Evolutionary conservation across 805 yeast genomes (phyloP).

Genomic region (Schwanniomyces yamadae): DNA sequence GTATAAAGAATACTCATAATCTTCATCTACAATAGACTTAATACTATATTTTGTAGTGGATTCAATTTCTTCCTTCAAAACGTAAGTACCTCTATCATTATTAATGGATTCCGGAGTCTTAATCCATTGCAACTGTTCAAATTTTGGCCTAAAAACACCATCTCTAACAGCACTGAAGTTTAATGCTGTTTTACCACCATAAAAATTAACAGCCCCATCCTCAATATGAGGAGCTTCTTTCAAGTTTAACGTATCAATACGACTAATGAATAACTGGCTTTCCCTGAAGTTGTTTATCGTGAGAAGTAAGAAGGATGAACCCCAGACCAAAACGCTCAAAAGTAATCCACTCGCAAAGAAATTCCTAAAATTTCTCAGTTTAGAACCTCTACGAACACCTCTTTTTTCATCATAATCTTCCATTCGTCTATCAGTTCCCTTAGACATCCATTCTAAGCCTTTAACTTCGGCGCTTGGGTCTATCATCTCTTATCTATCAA

Average conservation of each 20-base stretch:
- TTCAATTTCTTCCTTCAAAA: constrained; percentile 36
- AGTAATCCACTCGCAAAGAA: constrained; percentile 15
- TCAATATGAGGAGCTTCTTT: no score
- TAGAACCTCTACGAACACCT: background rate
- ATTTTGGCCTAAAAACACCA: constrained; percentile 54
- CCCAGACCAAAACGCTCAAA: constrained; percentile 36
- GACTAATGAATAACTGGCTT: background rate
- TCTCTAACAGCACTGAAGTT: constrained; percentile 42
- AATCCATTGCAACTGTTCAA: constrained; percentile 70
- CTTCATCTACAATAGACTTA: constrained; percentile 48
- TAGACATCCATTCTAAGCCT: no score
- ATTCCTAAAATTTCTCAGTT: constrained; percentile 2
- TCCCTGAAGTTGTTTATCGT: constrained; percentile 17
- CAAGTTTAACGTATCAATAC: no score
- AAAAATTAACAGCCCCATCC: no score
- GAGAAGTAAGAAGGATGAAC: constrained; percentile 30
- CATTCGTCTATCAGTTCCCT: background rate
- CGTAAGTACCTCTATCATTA: constrained; percentile 67
- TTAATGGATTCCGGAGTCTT: constrained; percentile 44
- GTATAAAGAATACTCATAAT: constrained; percentile 47
- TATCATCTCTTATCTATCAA: no score
- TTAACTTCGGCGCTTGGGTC: no score
- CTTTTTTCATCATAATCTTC: background rate
- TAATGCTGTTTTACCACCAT: constrained; percentile 25
- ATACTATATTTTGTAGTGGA: constrained; percentile 51